Conservation (phyloP, 306 rosid genomes). For the Heteromeles arbutifolia region DNA sequence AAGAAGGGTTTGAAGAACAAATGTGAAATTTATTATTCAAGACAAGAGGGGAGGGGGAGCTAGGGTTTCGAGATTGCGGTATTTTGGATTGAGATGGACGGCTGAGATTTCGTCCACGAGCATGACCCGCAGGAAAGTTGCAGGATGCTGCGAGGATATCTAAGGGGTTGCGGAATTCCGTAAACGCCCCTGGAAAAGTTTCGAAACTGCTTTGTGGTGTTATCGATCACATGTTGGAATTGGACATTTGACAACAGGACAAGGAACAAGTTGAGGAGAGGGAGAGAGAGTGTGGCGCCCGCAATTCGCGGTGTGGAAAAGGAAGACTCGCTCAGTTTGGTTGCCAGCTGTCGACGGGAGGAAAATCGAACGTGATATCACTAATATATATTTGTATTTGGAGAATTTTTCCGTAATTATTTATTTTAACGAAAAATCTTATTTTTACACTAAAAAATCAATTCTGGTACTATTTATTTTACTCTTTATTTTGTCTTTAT, state of each 20-base stretch:
- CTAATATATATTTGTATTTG: no score
- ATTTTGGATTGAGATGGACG: slow-evolving; percentile 36
- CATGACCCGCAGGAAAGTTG: slow-evolving; percentile 31
- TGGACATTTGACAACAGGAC: slow-evolving; percentile 7
- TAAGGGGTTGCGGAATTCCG: background rate
- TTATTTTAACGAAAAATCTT: no score
- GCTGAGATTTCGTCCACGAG: slow-evolving; percentile 25
- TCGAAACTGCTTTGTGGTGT: background rate
- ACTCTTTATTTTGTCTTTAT: no score
- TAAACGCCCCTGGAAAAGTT: background rate
- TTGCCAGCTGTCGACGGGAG: slow-evolving; percentile 26
- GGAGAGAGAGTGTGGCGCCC: slow-evolving; percentile 19
- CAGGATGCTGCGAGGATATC: slow-evolving; percentile 46
- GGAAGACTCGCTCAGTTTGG: slow-evolving; percentile 26
- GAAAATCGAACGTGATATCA: no score
- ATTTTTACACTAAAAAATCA: no score
- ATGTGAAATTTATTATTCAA: slow-evolving; percentile 18
- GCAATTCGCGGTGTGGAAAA: slow-evolving; percentile 20
- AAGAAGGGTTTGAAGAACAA: slow-evolving; percentile 12
- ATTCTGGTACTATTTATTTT: no score
- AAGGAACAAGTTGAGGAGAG: slow-evolving; percentile 12
- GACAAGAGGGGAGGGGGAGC: background rate
- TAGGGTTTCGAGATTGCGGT: slow-evolving; percentile 66
- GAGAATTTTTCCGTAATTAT: no score
- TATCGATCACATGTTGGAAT: slow-evolving; percentile 8